These are phyloP conservation scores for Sisymbrium altissimum DNA, from an alignment of 345 rosid species.

Conservation along the genomic window DNA sequence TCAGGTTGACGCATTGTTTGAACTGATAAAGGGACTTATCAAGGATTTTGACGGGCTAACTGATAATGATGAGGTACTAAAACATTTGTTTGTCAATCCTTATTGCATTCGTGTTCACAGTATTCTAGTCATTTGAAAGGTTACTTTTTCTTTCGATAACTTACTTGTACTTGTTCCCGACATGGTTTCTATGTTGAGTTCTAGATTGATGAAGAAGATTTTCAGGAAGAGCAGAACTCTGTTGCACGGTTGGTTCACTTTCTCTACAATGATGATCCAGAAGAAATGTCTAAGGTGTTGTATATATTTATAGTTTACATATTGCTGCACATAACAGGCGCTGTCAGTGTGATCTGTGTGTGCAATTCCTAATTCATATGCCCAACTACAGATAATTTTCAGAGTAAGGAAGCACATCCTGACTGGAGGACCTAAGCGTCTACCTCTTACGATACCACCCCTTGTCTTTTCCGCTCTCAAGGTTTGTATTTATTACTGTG, in stretches of 20 bases:
- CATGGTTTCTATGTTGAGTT: conserved; percentile 11
- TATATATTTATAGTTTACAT: neutral
- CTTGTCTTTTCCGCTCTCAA: conserved; percentile 81
- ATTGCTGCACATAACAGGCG: conserved; percentile 2
- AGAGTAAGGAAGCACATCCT: conserved; percentile 76
- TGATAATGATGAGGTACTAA: conserved; percentile 61
- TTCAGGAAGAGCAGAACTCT: conserved; percentile 92
- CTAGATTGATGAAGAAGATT: conserved; percentile 94
- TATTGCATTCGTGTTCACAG: conserved; percentile 13
- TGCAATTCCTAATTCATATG: conserved; percentile 13
- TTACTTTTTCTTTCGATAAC: neutral
- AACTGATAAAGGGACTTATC: conserved; percentile 78
- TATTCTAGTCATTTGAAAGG: neutral
- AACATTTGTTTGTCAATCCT: conserved; percentile 5
- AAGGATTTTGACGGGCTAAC: conserved; percentile 68
- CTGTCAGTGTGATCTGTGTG: neutral
- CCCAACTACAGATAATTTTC: conserved; percentile 64
- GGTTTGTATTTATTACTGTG: conserved; percentile 46
- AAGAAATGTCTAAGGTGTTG: conserved; percentile 66
- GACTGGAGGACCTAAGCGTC: conserved; percentile 85
- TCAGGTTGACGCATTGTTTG: conserved; percentile 87
- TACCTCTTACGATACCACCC: conserved; percentile 85
- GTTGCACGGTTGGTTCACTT: conserved; percentile 88
- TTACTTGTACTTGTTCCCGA: neutral
- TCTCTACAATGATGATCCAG: conserved; percentile 79